A percentile compares a stretch with the other conserved stretches of the same genome.
Conservation (phyloP, 2,329 filamentous ascomycete genomes). For the Hymenoscyphus linearis region DNA sequence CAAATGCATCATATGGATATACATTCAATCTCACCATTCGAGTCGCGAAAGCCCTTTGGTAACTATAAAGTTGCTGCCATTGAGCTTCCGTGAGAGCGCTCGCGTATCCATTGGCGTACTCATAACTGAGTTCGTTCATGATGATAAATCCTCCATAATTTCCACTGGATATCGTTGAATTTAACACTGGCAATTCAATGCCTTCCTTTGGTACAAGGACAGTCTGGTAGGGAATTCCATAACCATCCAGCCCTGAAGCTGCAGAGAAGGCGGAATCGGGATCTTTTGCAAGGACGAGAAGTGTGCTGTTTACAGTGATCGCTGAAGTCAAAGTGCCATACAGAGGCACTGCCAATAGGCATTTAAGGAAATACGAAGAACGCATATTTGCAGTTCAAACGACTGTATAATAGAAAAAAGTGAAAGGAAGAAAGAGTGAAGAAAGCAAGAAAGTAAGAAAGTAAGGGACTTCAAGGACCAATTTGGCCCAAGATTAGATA, state of each 20-base stretch:
- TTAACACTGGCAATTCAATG: slow-evolving; percentile 34
- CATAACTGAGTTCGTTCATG: slow-evolving; percentile 23
- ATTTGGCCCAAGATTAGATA: too few species aligned
- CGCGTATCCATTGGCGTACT: slow-evolving; percentile 41
- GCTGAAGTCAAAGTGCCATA: not conserved
- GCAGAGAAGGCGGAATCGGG: slow-evolving; percentile 41
- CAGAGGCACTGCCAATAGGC: not conserved
- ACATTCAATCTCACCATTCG: slow-evolving; percentile 56
- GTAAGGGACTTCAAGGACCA: not conserved
- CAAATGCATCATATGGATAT: slow-evolving; percentile 47
- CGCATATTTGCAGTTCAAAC: not conserved
- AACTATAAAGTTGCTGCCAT: slow-evolving; percentile 50
- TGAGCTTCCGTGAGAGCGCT: slow-evolving; percentile 45
- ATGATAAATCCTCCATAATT: slow-evolving; percentile 39
- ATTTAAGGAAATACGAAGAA: not conserved
- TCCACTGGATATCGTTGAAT: not conserved
- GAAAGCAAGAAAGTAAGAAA: not conserved
- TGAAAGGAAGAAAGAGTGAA: not conserved
- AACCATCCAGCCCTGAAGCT: slow-evolving; percentile 50
- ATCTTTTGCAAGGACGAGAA: slow-evolving; percentile 52
- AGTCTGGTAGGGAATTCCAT: slow-evolving; percentile 54
- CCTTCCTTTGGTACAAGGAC: slow-evolving; percentile 49
- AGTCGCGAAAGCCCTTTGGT: slow-evolving; percentile 52
- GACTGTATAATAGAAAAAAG: not conserved
- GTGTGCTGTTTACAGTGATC: slow-evolving; percentile 33